These are phyloP conservation scores for Cydonia oblonga DNA, from an alignment of 331 rosid species.

Conservation along the genomic window DNA sequence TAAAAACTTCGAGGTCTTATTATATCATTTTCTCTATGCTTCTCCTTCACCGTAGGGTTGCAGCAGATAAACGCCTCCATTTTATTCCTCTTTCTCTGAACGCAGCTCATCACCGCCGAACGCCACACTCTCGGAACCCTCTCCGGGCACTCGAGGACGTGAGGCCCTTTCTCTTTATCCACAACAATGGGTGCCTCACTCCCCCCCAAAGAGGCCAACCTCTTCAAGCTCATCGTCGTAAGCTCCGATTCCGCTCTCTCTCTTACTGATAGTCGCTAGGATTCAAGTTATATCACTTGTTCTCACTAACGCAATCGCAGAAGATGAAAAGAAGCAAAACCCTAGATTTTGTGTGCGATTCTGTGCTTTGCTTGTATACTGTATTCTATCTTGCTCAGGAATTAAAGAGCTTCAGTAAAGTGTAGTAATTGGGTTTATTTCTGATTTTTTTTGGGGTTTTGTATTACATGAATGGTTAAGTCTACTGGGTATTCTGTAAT, in stretches of 20 bases:
- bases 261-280: conserved; percentile 1
- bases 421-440: background rate
- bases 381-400: background rate
- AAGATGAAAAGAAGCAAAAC: conserved; percentile 28
- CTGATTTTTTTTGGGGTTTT: background rate
- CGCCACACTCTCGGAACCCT: background rate
- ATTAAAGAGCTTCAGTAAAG: background rate
- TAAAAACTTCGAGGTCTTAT: background rate
- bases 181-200: conserved; percentile 83
- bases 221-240: conserved; percentile 93
- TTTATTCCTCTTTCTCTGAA: background rate
- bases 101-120: conserved; percentile 17
- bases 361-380: background rate
- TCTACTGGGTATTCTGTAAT: background rate
- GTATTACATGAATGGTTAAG: background rate
- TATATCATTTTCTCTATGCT: background rate
- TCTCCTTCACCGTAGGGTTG: conserved; percentile 51
- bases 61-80: conserved; percentile 60
- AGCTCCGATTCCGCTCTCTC: conserved; percentile 18
- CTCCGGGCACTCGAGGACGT: background rate
- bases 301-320: background rate
- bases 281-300: conserved; percentile 18
- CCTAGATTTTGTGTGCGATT: conserved; percentile 36
- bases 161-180: background rate
- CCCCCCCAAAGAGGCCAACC: conserved; percentile 87